Base-by-base conservation (phyloP, 345 rosid genomes). In the Rhodomyrtus tomentosa region DNA sequence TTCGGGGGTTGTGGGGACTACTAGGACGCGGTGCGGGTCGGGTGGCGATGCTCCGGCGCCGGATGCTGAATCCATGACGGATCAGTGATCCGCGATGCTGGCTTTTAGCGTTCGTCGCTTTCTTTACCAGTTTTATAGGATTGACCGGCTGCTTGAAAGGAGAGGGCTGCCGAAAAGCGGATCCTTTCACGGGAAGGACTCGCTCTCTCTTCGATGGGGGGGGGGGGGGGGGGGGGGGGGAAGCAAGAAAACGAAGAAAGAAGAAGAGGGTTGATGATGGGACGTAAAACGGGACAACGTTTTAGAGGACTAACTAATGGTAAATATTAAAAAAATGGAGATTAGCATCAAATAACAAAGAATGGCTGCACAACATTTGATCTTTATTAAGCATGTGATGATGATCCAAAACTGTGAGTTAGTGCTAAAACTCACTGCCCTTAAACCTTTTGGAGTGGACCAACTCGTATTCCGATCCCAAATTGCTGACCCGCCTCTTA, bases 381-480 rank as follows among this genome's bases (percentile, higher is more conserved):
- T 29, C 74, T 29, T 29, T 15, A 2, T 29, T 59, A 38, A 59
- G 22, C 74, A 59, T 59, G 40, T 59, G 74, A 29, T 3, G 74
- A 59, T 29, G 22, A 59, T 29, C 21, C 74, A 29, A 59, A 15
- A 29, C 74, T 18, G 74, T 29, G 74, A 59, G 7, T 29, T 4
- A 29, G 16, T 59, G 22, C 40, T 29, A 16, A 29, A 29, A 59
- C 40, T 21, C 38, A 29, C 22, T 32, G 22, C 11, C 40, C 40
- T 29, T 29, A 15, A 59, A 14, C 74, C 40, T 29, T 27, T 15
- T 59, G 15, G 73, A 59, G 40, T 0, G 7, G 11, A 29, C 0
- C 0, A 3, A 15, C 40, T 59, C 0, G 0, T 13, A 59, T 10
- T 16, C 40, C 40, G 0, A 1, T 16, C 22, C 11, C 10, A 6